Percentiles rank a stretch among this genome's conserved stretches.
Conservation (phyloP, 371 early-diverging fungal species). For the Lichtheimia ramosa region DNA sequence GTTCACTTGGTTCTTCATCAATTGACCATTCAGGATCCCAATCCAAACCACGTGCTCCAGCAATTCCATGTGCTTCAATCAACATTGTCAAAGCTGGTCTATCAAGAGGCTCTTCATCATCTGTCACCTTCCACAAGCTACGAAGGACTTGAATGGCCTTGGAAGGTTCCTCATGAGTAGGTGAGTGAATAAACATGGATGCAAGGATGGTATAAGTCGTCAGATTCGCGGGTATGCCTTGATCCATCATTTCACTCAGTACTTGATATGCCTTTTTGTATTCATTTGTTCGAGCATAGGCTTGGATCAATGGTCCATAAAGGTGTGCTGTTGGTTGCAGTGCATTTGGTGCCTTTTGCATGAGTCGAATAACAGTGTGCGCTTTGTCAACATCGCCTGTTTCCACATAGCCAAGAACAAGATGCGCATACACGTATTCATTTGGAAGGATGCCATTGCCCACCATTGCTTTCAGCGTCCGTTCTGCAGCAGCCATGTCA, state of each 20-base stretch:
- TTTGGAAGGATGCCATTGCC: constrained; percentile 33
- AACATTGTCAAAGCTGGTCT: constrained; percentile 25
- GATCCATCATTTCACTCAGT: constrained; percentile 37
- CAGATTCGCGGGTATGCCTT: constrained; percentile 27
- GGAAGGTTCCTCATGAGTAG: constrained; percentile 15
- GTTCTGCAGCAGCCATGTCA: constrained; percentile 34
- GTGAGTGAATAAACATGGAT: constrained; percentile 28
- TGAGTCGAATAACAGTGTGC: constrained; percentile 17
- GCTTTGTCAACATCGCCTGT: constrained; percentile 32
- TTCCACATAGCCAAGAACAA: constrained; percentile 33
- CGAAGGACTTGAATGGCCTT: constrained; percentile 22
- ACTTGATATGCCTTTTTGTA: constrained; percentile 33
- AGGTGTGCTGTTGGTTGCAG: constrained; percentile 26
- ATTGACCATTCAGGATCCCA: neutral
- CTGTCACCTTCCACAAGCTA: constrained; percentile 16
- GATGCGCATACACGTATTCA: constrained; percentile 35
- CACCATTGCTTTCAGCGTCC: constrained; percentile 29
- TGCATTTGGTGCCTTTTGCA: constrained; percentile 21
- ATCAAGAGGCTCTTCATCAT: constrained; percentile 16
- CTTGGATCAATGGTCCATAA: constrained; percentile 35
- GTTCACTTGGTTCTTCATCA: neutral
- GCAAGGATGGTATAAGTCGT: constrained; percentile 40
- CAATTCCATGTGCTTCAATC: constrained; percentile 35
- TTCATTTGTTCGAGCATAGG: constrained; percentile 31
- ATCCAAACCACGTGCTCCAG: constrained; percentile 20